Evolutionary conservation across 768 basidiomycete genomes (phyloP), one percentile per base, ranked within the genome.

Genomic region (Pisolithus sp.): DNA sequence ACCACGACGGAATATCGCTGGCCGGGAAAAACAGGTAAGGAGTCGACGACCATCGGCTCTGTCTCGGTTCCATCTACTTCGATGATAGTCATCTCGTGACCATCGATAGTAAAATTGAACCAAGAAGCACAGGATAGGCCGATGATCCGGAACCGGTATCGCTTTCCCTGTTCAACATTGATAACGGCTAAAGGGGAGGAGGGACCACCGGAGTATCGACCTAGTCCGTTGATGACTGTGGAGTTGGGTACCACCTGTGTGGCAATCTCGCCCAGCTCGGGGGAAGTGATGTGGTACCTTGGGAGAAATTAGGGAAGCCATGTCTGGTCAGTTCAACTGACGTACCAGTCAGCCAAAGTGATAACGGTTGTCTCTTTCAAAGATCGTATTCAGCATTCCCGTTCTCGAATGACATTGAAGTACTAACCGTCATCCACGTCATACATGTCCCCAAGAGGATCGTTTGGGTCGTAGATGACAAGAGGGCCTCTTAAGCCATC

Each of bases 1-100:
- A 76, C 57, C 5, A 78, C 60, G 47, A 77, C 67, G 1, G 77
- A 76, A 62, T 79, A 80, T 15, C 80, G 73, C 61, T 80, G 80
- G 2, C 68, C 77, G 1, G 74, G 64, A 41, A 71, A 76, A 38
- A 83, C 76, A 10, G 70, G 64, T 26, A 78, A 60, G 6, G 65
- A 66, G 50, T 77, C 74, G 3, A 77, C 76, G 2, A 55, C 57
- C 7, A 72, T 50, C 0, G 79, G 76, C 46, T 69, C 51, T 9
- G 66, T 62, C 51, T 70, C 69, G 18, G 66, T 58, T 8, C 72
- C 73, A 47, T 79, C 77, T 3, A 66, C 71, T 59, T 78, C 77
- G 46, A 78, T 78, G 47, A 78, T 62, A 0, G 72, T 77, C 58
- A 77, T 60, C 2, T 39, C 54, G 50, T 79, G 78, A 1, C 66